A percentile compares a stretch with the other conserved stretches of the same genome.
Evolutionary conservation across 2,329 filamentous ascomycete species (phyloP).

Genomic region (Xylogone sp.): DNA sequence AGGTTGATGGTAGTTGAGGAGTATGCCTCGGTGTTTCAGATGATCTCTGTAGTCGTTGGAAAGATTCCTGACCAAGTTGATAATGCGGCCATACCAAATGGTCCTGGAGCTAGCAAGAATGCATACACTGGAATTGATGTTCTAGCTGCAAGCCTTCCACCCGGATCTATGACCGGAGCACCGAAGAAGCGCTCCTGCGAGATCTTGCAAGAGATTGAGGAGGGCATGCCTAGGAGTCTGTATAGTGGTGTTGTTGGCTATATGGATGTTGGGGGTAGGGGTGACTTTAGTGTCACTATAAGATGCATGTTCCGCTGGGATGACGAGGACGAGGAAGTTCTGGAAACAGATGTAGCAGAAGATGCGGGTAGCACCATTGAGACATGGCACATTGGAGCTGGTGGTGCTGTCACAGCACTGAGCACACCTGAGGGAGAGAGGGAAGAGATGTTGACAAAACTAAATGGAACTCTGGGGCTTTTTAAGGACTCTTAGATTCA

Average conservation of each 20-base stretch:
- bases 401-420: conserved; percentile 82
- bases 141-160: conserved; percentile 73
- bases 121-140: conserved; percentile 69
- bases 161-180: conserved; percentile 94
- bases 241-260: conserved; percentile 92
- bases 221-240: conserved; percentile 58
- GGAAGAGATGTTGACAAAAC: conserved; percentile 85
- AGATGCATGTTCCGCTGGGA: conserved; percentile 74
- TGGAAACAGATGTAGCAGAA: conserved; percentile 22
- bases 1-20: conserved; percentile 85
- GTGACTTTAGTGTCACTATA: conserved; percentile 91
- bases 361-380: conserved; percentile 35
- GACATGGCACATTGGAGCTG: conserved; percentile 81
- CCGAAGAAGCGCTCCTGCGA: conserved; percentile 92
- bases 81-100: background rate
- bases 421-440: conserved; percentile 78
- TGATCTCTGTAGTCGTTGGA: conserved; percentile 84
- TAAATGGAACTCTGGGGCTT: conserved; percentile 23
- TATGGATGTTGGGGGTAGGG: conserved; percentile 77
- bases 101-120: conserved; percentile 9
- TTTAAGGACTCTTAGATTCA: conserved; percentile 17
- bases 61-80: conserved; percentile 37
- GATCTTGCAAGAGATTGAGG: conserved; percentile 69
- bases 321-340: conserved; percentile 41
- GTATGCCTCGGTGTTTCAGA: conserved; percentile 86